Conservation (phyloP, 805 yeast genomes). For the Trichomonascus vanleenenianus region DNA sequence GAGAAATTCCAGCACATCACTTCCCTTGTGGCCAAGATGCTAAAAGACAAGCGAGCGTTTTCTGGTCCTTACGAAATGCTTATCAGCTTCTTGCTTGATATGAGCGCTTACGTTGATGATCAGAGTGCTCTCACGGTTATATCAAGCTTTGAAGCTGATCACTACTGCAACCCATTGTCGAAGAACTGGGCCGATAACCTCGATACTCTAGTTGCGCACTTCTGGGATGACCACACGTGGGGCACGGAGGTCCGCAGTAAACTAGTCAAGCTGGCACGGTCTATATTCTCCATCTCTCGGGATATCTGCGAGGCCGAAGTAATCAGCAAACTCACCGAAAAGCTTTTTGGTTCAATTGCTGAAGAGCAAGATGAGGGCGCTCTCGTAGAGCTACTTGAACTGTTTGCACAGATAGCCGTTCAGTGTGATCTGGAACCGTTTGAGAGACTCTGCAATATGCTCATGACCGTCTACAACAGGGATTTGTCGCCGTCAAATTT, state of each 20-base stretch:
- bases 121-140: slow-evolving; percentile 39
- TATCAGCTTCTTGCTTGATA: slow-evolving; percentile 34
- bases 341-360: slow-evolving; percentile 28
- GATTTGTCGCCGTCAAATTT: background rate
- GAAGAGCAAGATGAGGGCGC: slow-evolving; percentile 30
- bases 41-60: slow-evolving; percentile 23
- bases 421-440: slow-evolving; percentile 12
- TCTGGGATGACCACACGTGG: slow-evolving; percentile 29
- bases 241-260: slow-evolving; percentile 17
- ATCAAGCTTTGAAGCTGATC: slow-evolving; percentile 39
- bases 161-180: slow-evolving; percentile 46
- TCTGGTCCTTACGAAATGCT: slow-evolving; percentile 38
- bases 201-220: slow-evolving; percentile 37
- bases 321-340: slow-evolving; percentile 28
- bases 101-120: slow-evolving; percentile 33
- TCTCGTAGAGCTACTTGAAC: slow-evolving; percentile 23
- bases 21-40: slow-evolving; percentile 24
- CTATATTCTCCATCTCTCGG: slow-evolving; percentile 32
- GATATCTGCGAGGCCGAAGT: slow-evolving; percentile 29
- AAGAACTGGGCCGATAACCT: slow-evolving; percentile 46
- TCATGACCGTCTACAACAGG: slow-evolving; percentile 1
- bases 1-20: slow-evolving; percentile 24
- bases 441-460: slow-evolving; percentile 4
- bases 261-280: slow-evolving; percentile 28
- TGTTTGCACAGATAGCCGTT: slow-evolving; percentile 21